Conservation (phyloP, 352 stramenopile species). For the Phytophthora pseudosyringae region DNA sequence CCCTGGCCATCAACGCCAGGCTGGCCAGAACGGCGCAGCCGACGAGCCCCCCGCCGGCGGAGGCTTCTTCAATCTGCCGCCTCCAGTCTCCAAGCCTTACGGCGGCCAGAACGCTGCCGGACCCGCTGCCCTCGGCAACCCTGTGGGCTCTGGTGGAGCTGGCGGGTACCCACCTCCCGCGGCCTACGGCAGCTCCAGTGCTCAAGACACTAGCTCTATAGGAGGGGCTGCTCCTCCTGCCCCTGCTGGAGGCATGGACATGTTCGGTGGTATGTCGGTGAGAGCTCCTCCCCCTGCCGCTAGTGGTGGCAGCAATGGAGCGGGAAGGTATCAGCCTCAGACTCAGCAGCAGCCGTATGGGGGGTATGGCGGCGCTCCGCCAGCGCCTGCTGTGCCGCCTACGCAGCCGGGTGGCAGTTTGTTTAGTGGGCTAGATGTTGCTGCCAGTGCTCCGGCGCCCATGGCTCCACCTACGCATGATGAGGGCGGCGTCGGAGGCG, state of each 20-base stretch:
- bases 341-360: conserved; percentile 32
- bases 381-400: conserved; percentile 4
- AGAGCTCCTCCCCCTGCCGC: conserved; percentile 40
- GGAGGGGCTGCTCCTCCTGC: conserved; percentile 4
- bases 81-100: conserved; percentile 61
- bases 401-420: conserved; percentile 34
- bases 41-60: conserved; percentile 58
- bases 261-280: conserved; percentile 84
- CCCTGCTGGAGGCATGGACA: conserved; percentile 40
- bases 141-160: conserved; percentile 8
- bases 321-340: conserved; percentile 33
- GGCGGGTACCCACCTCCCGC: conserved; percentile 27
- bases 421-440: conserved; percentile 63
- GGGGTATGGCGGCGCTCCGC: conserved; percentile 25
- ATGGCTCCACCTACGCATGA: conserved; percentile 26
- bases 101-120: conserved; percentile 26
- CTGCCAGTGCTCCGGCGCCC: conserved; percentile 18
- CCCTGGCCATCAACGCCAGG: conserved; percentile 55
- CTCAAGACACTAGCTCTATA: conserved; percentile 25
- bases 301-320: conserved; percentile 15
- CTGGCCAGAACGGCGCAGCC: conserved; percentile 24
- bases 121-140: conserved; percentile 14
- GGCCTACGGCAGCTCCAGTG: conserved; percentile 26
- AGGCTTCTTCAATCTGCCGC: conserved; percentile 88
- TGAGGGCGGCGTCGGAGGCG: conserved; percentile 17